Base-by-base conservation (phyloP, 176 grass and related monocot genomes). In the Aegilops umbellulata region DNA sequence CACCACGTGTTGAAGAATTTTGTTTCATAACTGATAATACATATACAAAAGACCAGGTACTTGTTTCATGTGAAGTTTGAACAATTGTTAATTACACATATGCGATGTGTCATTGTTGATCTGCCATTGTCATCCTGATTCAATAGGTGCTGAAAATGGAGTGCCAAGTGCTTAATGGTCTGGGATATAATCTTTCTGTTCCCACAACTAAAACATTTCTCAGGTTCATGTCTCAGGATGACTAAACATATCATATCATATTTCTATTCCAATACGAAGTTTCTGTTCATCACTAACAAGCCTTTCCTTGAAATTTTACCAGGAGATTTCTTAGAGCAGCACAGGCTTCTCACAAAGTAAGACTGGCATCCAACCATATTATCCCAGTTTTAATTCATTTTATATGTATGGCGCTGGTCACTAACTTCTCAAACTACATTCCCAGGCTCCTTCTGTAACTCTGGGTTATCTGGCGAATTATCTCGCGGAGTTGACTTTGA, bases 301-400 rank as follows among this genome's bases (percentile, higher is more conserved):
- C 3, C 66, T 38, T 61, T 30, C 60, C 74, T 77, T 47, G 67
- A 75, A 69, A 72, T 51, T 61, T 81, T 81, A 78, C 78, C 90
- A 96, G 97, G 92, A 95, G 94, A 88, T 99, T 96, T 80, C 87
- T 99, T 68, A 93, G 94, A 80, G 97, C 89, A 4, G 88, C 94
- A 60, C 90, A 91, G 74, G 82, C 80, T 86, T 93, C 87, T 81
- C 39, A 84, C 75, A 92, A 90, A 82, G 94, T 96, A 91, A 85
- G 73, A 85, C 84, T 80, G 87, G 23, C 25, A 86, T 14, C 11
- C 51, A 80, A 81, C 17, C 82, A 81, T 46, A 58, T 73, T 36
- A 77, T 53, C 69, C 64, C 36, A 38, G 76, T 80, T 86, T 81
- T 38, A 23, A 53, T 77, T 81, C 46, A 55, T 16, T 81, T 70